Evolutionary conservation across 139 green algal genomes (phyloP).

Genomic region (Medakamo hakoo): DNA sequence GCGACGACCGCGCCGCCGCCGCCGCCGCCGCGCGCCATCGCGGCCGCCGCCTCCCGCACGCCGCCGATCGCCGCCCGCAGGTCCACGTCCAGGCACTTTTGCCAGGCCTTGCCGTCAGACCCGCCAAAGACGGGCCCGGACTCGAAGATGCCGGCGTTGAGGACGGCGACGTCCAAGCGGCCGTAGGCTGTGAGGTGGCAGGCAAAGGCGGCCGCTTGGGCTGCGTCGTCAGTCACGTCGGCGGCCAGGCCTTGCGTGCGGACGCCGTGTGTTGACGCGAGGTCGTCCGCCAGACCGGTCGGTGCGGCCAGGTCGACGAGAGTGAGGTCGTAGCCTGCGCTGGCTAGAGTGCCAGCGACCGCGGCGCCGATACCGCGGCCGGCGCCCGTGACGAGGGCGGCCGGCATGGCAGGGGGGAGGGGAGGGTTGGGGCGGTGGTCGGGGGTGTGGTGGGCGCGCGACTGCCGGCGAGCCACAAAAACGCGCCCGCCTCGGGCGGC

Average conservation of each 20-base stretch:
- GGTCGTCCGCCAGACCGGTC: slow-evolving; percentile 1
- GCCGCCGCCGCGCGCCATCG: slow-evolving; percentile 8
- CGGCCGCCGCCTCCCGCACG: slow-evolving; percentile 12
- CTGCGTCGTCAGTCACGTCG: slow-evolving; percentile 21
- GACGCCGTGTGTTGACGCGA: too few species aligned
- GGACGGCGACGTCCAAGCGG: slow-evolving; percentile 30
- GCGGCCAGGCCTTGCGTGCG: too few species aligned
- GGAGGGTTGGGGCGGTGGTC: not conserved
- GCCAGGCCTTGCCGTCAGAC: slow-evolving; percentile 20
- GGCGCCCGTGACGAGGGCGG: slow-evolving; percentile 19
- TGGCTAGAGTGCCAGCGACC: slow-evolving; percentile 10
- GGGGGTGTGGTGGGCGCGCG: too few species aligned
- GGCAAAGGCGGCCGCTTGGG: slow-evolving; percentile 25
- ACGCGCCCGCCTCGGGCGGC: too few species aligned
- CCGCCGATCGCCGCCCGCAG: slow-evolving; percentile 37
- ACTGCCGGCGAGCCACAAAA: too few species aligned
- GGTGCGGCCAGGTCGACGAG: slow-evolving; percentile 7
- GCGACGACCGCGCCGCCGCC: slow-evolving; percentile 27
- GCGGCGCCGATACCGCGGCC: slow-evolving; percentile 19
- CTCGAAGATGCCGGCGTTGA: slow-evolving; percentile 66
- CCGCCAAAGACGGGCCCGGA: slow-evolving; percentile 15
- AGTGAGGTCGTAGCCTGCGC: slow-evolving; percentile 7
- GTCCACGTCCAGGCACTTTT: slow-evolving; percentile 48
- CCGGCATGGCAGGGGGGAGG: not conserved
- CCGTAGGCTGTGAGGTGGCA: slow-evolving; percentile 23